These are phyloP conservation scores for Fabrea salina DNA, from an alignment of 169 alveolate genomes.

Conservation along the genomic window DNA sequence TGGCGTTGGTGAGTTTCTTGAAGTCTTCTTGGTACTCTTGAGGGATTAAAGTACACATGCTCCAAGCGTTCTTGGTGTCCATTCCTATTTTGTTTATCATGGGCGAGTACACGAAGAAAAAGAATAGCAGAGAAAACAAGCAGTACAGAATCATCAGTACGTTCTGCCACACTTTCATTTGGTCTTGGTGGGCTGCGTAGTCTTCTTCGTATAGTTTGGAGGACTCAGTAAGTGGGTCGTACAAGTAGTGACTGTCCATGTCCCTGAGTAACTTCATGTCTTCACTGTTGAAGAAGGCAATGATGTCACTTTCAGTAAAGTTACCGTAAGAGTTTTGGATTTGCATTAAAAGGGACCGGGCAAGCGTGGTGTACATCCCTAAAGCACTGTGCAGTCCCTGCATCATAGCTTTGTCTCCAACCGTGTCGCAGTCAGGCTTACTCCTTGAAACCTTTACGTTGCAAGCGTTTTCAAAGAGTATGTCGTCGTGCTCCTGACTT, in stretches of 20 bases:
- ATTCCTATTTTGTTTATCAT: slow-evolving; percentile 21
- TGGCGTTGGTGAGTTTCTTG: slow-evolving; percentile 11
- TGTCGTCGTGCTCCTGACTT: slow-evolving; percentile 6
- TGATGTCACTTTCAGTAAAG: background rate
- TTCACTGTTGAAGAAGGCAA: background rate
- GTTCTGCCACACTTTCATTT: slow-evolving; percentile 27
- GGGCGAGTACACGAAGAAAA: slow-evolving; percentile 22
- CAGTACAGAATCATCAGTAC: slow-evolving; percentile 4
- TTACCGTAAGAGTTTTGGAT: background rate
- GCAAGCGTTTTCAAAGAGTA: slow-evolving; percentile 20
- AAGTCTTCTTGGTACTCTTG: slow-evolving; percentile 32
- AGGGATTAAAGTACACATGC: slow-evolving; percentile 30
- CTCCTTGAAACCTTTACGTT: background rate
- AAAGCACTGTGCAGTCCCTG: slow-evolving; percentile 33
- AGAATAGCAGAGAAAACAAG: slow-evolving; percentile 11
- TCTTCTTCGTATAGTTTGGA: slow-evolving; percentile 22
- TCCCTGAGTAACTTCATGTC: slow-evolving; percentile 7
- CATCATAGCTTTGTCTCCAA: slow-evolving; percentile 19
- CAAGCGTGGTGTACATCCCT: slow-evolving; percentile 13
- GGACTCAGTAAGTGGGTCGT: slow-evolving; percentile 8
- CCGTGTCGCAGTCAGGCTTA: background rate
- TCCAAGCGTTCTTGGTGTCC: slow-evolving; percentile 33
- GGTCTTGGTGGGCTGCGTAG: background rate
- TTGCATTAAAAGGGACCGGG: background rate
- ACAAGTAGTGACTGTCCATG: slow-evolving; percentile 2